Conservation (phyloP, 208 protist species). For the Zelonia costaricensis region DNA sequence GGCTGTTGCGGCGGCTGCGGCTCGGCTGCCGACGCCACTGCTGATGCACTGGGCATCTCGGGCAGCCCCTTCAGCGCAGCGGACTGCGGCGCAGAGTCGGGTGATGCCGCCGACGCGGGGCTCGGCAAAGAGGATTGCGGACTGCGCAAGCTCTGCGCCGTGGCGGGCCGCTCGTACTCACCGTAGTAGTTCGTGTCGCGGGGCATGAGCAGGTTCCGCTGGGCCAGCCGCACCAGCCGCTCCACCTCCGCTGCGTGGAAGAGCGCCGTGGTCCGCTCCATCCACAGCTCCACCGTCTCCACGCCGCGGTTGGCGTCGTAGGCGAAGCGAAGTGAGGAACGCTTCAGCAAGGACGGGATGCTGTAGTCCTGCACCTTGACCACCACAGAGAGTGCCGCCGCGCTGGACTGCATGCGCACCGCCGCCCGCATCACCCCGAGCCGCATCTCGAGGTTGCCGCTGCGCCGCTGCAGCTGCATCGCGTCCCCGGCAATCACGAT, state of each 20-base stretch:
- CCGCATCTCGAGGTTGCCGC: constrained; percentile 56
- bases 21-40: too few relatives aligned
- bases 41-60: too few relatives aligned
- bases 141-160: not conserved
- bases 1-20: too few relatives aligned
- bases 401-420: constrained; percentile 47
- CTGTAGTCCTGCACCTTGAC: constrained; percentile 65
- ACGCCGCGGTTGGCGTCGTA: constrained; percentile 22
- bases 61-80: too few relatives aligned
- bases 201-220: constrained; percentile 70
- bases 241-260: constrained; percentile 68
- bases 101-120: not conserved
- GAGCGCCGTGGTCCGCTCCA: constrained; percentile 57
- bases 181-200: constrained; percentile 51
- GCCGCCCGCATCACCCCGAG: constrained; percentile 70
- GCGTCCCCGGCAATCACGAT: constrained; percentile 70
- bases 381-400: constrained; percentile 28
- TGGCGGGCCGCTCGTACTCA: constrained; percentile 12
- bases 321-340: constrained; percentile 47
- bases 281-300: constrained; percentile 35
- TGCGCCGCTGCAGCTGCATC: constrained; percentile 36
- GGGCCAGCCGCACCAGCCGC: constrained; percentile 51
- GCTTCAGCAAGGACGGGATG: constrained; percentile 70
- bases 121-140: not conserved
- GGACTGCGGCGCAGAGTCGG: not conserved